Evolutionary conservation across 2,329 filamentous ascomycete genomes (phyloP).

Genomic region (Camillea tinctor): DNA sequence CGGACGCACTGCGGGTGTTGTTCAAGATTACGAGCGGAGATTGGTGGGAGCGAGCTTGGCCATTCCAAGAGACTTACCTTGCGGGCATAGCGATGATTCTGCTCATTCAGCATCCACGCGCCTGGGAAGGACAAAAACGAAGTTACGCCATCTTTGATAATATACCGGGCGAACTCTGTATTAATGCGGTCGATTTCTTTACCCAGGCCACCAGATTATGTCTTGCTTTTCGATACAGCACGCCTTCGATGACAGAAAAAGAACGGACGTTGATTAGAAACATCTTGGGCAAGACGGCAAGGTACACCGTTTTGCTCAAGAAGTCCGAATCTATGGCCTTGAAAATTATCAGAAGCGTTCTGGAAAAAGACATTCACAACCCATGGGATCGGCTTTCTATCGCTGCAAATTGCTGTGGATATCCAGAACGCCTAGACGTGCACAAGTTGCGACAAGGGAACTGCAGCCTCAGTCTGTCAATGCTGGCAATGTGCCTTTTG

Average conservation of each 20-base stretch:
- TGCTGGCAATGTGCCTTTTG: slow-evolving; percentile 6
- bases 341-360: no score
- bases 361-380: no score
- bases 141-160: slow-evolving; percentile 6
- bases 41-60: slow-evolving; percentile 35
- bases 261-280: no score
- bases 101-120: slow-evolving; percentile 24
- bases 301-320: no score
- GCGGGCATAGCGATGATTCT: slow-evolving; percentile 27
- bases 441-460: neutral
- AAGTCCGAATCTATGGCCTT: neutral
- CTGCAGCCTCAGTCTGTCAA: slow-evolving; percentile 7
- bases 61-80: slow-evolving; percentile 34
- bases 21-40: slow-evolving; percentile 10
- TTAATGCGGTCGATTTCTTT: neutral
- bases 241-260: no score
- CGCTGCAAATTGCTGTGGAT: slow-evolving; percentile 10
- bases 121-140: no score
- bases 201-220: no score
- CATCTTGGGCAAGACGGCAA: no score
- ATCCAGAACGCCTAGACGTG: slow-evolving; percentile 1
- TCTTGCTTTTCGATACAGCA: no score
- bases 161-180: slow-evolving; percentile 15
- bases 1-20: neutral
- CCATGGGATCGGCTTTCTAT: slow-evolving; percentile 7